These are phyloP conservation scores for Halenospora varia DNA, from an alignment of 495 filamentous ascomycete genomes.

Conservation along the genomic window DNA sequence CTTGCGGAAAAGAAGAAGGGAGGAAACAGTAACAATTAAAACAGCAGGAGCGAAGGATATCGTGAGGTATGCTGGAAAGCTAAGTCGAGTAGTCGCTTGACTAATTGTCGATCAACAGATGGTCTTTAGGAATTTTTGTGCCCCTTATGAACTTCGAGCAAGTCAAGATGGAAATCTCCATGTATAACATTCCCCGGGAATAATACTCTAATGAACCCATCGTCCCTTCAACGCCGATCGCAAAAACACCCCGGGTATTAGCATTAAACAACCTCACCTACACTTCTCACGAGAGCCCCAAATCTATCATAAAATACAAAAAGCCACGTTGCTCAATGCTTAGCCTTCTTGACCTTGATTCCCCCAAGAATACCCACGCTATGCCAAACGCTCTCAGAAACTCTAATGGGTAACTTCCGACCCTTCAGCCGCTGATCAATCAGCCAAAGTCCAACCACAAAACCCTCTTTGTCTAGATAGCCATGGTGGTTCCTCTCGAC, in stretches of 20 bases:
- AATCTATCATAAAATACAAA: no score
- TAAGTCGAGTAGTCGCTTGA: no score
- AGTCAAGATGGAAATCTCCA: no score
- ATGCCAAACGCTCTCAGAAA: slow-evolving; percentile 81
- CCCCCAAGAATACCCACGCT: slow-evolving; percentile 60
- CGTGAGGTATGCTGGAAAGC: no score
- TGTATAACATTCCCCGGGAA: not conserved
- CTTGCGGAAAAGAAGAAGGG: no score
- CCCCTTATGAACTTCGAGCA: no score
- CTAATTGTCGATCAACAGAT: no score
- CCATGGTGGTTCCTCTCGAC: slow-evolving; percentile 65
- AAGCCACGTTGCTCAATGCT: no score
- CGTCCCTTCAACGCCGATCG: not conserved
- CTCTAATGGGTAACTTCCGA: slow-evolving; percentile 75
- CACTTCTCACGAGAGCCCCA: not conserved
- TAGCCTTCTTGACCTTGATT: slow-evolving; percentile 20
- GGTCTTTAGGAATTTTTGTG: no score
- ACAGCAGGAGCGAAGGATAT: no score
- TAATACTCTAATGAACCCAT: not conserved
- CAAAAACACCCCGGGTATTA: not conserved
- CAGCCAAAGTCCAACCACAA: slow-evolving; percentile 94
- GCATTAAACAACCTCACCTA: not conserved
- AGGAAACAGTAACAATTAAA: no score
- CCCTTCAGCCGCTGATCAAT: slow-evolving; percentile 88
- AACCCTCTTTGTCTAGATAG: slow-evolving; percentile 69